Conservation (phyloP, 192 early-diverging fungal species). For the Chytriomyces confervae region DNA sequence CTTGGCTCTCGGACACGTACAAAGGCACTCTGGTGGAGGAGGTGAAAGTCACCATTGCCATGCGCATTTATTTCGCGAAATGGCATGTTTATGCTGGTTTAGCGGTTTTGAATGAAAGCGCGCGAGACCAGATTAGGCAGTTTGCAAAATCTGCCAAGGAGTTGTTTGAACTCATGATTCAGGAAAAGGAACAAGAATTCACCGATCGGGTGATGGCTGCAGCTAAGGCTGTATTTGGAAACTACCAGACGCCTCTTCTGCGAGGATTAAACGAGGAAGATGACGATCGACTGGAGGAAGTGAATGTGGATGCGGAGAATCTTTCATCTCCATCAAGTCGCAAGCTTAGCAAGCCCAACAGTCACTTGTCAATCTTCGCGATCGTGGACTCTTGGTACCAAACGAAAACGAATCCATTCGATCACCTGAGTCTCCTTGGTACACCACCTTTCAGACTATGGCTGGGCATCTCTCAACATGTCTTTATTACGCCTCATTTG, state of each 20-base stretch:
- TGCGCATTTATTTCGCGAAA: constrained; percentile 93
- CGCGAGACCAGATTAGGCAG: constrained; percentile 83
- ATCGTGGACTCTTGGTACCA: constrained; percentile 95
- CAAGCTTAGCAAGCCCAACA: constrained; percentile 63
- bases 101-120: constrained; percentile 91
- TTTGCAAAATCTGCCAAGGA: constrained; percentile 87
- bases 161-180: constrained; percentile 95
- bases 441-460: neutral
- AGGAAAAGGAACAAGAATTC: constrained; percentile 82
- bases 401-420: constrained; percentile 65
- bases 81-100: constrained; percentile 97
- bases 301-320: neutral
- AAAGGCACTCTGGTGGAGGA: constrained; percentile 81
- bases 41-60: constrained; percentile 91
- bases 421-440: constrained; percentile 8
- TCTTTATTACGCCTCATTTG: constrained; percentile 81
- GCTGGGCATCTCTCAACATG: constrained; percentile 90
- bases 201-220: constrained; percentile 60
- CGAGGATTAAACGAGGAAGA: constrained; percentile 72
- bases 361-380: constrained; percentile 90
- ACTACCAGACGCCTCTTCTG: constrained; percentile 66
- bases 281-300: no score
- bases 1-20: neutral
- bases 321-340: neutral
- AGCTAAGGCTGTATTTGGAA: constrained; percentile 81